Evolutionary conservation across 495 filamentous ascomycete genomes (phyloP), one percentile per base, ranked within the genome.

Genomic region (Wilcoxina mikolae): DNA sequence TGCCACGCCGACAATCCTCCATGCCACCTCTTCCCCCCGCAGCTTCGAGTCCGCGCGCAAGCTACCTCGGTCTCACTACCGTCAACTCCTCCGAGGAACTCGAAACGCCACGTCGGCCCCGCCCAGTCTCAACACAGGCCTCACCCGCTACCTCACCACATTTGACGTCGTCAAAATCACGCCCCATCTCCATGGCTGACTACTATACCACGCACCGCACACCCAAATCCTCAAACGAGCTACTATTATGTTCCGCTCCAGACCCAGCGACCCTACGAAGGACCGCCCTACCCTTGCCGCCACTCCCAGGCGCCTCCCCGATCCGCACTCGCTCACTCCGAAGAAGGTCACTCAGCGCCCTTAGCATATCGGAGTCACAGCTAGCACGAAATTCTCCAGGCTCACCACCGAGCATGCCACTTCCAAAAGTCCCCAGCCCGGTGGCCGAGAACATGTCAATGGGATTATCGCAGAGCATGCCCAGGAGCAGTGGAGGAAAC

Each of bases 151-250:
- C 18, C 44, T 35, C 31, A 35, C 56, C 31, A 55, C 52, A 52
- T 51, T 58, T 10, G 61, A 28, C 23, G 38, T 54, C 11, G 22
- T 50, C 31, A 25, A 52, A 23, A 53, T 56, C 57, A 20, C 61
- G 61, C n/a, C 61, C 61, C n/a, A 50, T 45, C 3, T 64, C 61
- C 43, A 64, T 64, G 61, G 48, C 64, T 52, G 61, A 64, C 48
- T 47, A 60, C 23, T 60, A 60, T 22, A 48, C 61, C 12, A 10
- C 22, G 9, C 46, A 9, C 46, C 46, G 46, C 18, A n/a, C 25
- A 10, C 25, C 46, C 12, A 24, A 28, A 18, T 50, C 46, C 18
- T 50, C 46, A 28, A 25, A 10, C 9, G 46, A 50, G 10, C 46
- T 26, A 5, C 26, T 24, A 4, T 10, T 45, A n/a, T n/a, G n/a